These are phyloP conservation scores for Deuterostichococcus epilithicus DNA, from an alignment of 139 green algal species.

Conservation along the genomic window DNA sequence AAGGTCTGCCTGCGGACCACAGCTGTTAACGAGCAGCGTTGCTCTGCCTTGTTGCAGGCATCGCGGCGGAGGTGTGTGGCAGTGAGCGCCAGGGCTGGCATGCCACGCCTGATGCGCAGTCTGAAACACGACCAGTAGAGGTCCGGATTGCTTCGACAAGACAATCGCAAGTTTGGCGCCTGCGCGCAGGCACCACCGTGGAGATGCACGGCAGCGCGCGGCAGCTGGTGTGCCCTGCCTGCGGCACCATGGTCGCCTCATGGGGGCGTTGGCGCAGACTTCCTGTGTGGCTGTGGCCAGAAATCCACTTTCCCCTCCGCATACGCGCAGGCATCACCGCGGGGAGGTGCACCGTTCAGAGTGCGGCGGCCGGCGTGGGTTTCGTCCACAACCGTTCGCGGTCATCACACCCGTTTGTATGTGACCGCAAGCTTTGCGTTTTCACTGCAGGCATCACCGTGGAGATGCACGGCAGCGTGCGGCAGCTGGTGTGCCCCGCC, in stretches of 20 bases:
- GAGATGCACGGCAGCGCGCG: conserved; percentile 82
- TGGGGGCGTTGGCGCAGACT: too few relatives aligned
- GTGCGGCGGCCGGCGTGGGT: too few relatives aligned
- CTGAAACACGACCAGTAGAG: background rate
- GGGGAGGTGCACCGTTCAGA: too few relatives aligned
- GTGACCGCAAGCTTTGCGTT: too few relatives aligned
- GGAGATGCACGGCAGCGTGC: conserved; percentile 88
- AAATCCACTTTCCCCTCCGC: too few relatives aligned
- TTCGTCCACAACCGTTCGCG: too few relatives aligned
- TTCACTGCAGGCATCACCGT: conserved; percentile 66
- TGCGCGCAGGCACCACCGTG: conserved; percentile 52
- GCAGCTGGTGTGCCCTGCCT: conserved; percentile 40
- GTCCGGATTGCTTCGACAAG: background rate
- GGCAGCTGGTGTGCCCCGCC: conserved; percentile 48
- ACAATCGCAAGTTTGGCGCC: background rate
- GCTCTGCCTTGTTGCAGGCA: background rate
- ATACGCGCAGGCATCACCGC: too few relatives aligned
- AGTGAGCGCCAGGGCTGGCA: background rate
- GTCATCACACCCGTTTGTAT: background rate
- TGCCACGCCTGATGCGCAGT: too few relatives aligned
- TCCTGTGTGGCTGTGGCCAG: too few relatives aligned
- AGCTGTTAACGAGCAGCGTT: background rate
- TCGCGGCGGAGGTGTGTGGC: background rate
- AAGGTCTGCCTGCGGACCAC: too few relatives aligned
- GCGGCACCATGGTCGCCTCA: too few relatives aligned